phyloP scores from a whole-genome alignment of 2,329 filamentous ascomycete species.

The Nakataea oryzae region DNA sequence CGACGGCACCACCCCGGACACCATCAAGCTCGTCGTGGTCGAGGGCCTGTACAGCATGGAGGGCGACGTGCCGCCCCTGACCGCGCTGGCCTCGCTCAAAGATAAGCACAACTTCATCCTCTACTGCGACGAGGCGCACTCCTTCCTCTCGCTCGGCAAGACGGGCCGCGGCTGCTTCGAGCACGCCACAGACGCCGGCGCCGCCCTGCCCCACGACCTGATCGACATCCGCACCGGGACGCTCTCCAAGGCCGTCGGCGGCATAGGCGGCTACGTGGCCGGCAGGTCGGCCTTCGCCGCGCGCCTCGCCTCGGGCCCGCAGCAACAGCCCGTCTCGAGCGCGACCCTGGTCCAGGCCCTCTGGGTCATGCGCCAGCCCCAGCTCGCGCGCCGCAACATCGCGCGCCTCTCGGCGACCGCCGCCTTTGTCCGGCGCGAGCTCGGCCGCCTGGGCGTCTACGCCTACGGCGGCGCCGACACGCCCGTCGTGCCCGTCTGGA shows the following conservation, averaged over 20 bases:
- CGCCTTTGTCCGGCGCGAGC: conserved; percentile 5
- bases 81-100: conserved; percentile 4
- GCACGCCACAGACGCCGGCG: conserved; percentile 6
- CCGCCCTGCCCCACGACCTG: conserved; percentile 4
- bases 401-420: conserved; percentile 4
- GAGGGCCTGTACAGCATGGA: conserved; percentile 8
- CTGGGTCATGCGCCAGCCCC: conserved; percentile 7
- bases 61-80: conserved; percentile 2
- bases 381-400: conserved; percentile 1
- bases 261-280: conserved; percentile 8
- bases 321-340: neutral
- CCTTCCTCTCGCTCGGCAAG: conserved; percentile 8
- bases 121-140: conserved; percentile 10
- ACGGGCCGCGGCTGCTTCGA: conserved; percentile 10
- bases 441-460: conserved; percentile 6
- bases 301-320: neutral
- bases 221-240: conserved; percentile 10
- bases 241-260: conserved; percentile 8
- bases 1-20: neutral
- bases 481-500: conserved; percentile 5
- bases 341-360: conserved; percentile 8
- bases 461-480: conserved; percentile 6
- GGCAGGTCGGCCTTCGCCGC: conserved; percentile 4
- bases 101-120: conserved; percentile 6
- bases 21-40: neutral